phyloP scores from a whole-genome alignment of 164 flowering plant species.

The Warburgia ugandensis region DNA sequence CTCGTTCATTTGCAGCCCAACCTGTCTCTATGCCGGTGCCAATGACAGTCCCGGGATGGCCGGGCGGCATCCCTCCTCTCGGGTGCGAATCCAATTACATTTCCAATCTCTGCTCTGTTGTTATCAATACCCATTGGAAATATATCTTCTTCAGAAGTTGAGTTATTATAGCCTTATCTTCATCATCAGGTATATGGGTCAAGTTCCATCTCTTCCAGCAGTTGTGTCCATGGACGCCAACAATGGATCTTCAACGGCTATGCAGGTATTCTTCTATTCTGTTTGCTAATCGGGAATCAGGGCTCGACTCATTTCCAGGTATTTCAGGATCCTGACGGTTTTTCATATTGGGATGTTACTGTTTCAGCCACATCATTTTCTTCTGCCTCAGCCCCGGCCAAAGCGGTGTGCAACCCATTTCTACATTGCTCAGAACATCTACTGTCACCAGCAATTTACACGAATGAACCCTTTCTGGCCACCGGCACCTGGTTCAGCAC shows the following conservation, averaged over 20 bases:
- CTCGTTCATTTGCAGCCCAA: constrained; percentile 58
- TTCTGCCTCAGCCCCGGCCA: constrained; percentile 51
- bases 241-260: constrained; percentile 42
- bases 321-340: neutral
- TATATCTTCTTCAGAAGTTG: neutral
- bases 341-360: neutral
- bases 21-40: constrained; percentile 48
- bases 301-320: no score
- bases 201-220: constrained; percentile 58
- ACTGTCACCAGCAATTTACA: constrained; percentile 53
- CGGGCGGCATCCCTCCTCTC: constrained; percentile 77
- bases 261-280: constrained; percentile 40
- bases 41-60: constrained; percentile 74
- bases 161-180: no score
- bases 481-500: constrained; percentile 53
- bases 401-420: constrained; percentile 93
- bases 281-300: no score
- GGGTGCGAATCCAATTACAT: constrained; percentile 40
- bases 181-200: constrained; percentile 58
- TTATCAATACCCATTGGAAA: neutral
- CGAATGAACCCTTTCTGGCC: constrained; percentile 90
- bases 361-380: constrained; percentile 57
- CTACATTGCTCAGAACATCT: constrained; percentile 73
- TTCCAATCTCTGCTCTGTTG: constrained; percentile 6
- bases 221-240: constrained; percentile 73